Evolutionary conservation across 2,329 filamentous ascomycete species (phyloP).

Genomic region (Podosphaera fusca): DNA sequence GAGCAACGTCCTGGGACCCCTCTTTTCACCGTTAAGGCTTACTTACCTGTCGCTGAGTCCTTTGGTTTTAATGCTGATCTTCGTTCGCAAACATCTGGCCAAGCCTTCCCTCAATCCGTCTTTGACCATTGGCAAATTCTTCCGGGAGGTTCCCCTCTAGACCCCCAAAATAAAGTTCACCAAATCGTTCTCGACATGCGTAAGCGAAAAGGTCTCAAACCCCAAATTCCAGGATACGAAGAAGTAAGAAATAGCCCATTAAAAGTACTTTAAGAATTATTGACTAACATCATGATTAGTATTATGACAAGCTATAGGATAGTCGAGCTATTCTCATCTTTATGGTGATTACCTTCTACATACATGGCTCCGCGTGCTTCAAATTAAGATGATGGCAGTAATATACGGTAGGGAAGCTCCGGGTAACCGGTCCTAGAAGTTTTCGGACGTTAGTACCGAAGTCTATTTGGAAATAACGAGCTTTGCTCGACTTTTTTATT

Average conservation of each 20-base stretch:
- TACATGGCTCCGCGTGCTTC: too few species aligned
- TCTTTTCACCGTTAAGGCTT: conserved; percentile 97
- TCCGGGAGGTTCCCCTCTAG: conserved; percentile 78
- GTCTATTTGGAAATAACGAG: too few species aligned
- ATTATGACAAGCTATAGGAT: conserved; percentile 95
- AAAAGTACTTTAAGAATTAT: not conserved
- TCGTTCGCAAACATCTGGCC: conserved; percentile 75
- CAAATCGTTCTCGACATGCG: conserved; percentile 70
- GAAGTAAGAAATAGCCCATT: conserved; percentile 47
- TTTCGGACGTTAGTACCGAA: too few species aligned
- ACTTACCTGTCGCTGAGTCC: conserved; percentile 88
- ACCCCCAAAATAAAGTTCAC: conserved; percentile 61
- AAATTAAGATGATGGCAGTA: too few species aligned
- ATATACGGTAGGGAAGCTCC: too few species aligned
- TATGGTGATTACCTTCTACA: too few species aligned
- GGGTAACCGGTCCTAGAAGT: too few species aligned
- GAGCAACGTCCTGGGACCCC: conserved; percentile 96
- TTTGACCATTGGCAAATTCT: conserved; percentile 98
- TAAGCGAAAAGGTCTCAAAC: conserved; percentile 99
- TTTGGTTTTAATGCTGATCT: conserved; percentile 99
- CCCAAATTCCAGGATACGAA: conserved; percentile 73
- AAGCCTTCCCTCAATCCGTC: conserved; percentile 96
- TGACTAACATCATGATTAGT: conserved; percentile 33
- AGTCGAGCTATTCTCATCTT: too few species aligned
- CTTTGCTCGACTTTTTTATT: too few species aligned